Percentiles rank a stretch among this genome's conserved stretches.
phyloP scores from a whole-genome alignment of 257 asterid genomes.

The Solanum verrucosum region DNA sequence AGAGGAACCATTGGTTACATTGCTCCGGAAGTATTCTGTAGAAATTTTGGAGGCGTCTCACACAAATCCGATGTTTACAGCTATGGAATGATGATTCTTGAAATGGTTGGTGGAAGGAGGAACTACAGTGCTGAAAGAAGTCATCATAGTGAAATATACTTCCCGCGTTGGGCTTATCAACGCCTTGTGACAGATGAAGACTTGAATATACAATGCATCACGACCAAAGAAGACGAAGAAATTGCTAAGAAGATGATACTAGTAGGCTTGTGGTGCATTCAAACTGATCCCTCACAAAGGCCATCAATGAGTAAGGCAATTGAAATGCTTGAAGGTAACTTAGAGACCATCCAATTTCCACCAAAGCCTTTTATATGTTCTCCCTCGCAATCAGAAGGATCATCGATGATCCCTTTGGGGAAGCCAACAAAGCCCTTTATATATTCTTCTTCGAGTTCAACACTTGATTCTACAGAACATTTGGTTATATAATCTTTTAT shows the following conservation, averaged over 20 bases:
- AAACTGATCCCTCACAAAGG: constrained; percentile 8
- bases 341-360: constrained; percentile 3
- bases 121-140: neutral
- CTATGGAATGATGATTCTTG: constrained; percentile 26
- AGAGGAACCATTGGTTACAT: constrained; percentile 23
- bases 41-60: constrained; percentile 16
- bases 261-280: constrained; percentile 24
- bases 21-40: constrained; percentile 17
- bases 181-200: neutral
- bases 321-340: constrained; percentile 21
- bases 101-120: constrained; percentile 20
- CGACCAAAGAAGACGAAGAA: neutral
- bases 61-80: constrained; percentile 23
- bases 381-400: neutral
- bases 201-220: neutral
- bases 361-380: constrained; percentile 11
- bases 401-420: neutral
- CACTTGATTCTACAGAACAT: neutral
- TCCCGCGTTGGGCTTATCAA: constrained; percentile 19
- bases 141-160: constrained; percentile 3
- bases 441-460: neutral
- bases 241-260: constrained; percentile 15
- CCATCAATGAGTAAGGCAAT: constrained; percentile 20
- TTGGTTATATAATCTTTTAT: neutral
- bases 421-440: neutral